These are phyloP conservation scores for Septoria linicola DNA, from an alignment of 2,329 filamentous ascomycete species.

Conservation along the genomic window DNA sequence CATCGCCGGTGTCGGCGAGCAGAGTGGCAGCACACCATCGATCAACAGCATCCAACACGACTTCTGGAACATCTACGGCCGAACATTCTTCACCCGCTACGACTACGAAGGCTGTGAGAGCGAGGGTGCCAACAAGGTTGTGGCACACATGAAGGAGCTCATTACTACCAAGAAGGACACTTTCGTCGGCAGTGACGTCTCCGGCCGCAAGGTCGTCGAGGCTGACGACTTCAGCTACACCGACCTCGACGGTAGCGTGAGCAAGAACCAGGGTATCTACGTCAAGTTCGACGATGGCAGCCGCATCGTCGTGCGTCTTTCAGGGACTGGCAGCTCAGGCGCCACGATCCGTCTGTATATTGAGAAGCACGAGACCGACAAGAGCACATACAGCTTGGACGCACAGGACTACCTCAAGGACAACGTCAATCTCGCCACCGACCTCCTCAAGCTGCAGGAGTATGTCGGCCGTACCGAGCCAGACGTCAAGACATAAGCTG, in stretches of 20 bases:
- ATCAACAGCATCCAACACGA: constrained; percentile 96
- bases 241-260: constrained; percentile 94
- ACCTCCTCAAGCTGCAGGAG: constrained; percentile 89
- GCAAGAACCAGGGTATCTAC: constrained; percentile 93
- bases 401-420: constrained; percentile 93
- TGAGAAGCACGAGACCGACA: constrained; percentile 87
- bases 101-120: constrained; percentile 96
- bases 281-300: constrained; percentile 92
- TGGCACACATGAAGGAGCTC: constrained; percentile 74
- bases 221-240: constrained; percentile 98
- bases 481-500: constrained; percentile 83
- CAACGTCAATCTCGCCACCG: constrained; percentile 80
- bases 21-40: constrained; percentile 77
- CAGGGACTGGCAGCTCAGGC: constrained; percentile 90
- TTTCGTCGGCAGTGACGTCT: constrained; percentile 81
- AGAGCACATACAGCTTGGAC: constrained; percentile 73
- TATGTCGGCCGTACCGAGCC: constrained; percentile 89
- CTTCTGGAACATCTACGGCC: constrained; percentile 95
- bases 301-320: constrained; percentile 90
- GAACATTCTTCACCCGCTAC: constrained; percentile 98
- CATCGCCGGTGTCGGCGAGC: constrained; percentile 86
- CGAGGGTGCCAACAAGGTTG: constrained; percentile 86
- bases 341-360: constrained; percentile 97
- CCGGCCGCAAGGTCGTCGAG: constrained; percentile 78
- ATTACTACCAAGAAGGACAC: constrained; percentile 66